Conservation (phyloP, 352 stramenopile species). For the Pythium aquatile region DNA sequence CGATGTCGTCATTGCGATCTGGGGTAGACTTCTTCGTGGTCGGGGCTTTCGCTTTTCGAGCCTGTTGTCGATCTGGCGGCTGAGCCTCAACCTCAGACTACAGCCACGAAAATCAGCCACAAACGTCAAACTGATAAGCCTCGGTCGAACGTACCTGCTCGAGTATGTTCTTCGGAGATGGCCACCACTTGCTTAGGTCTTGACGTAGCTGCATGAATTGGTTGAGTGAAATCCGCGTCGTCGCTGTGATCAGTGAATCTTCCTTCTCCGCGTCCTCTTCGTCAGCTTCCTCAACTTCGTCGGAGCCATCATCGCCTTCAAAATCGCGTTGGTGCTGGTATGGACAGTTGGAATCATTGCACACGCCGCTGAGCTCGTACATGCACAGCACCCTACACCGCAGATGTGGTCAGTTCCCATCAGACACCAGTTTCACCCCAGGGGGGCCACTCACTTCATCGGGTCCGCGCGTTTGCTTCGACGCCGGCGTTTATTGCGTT, state of each 20-base stretch:
- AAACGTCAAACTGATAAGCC: not conserved
- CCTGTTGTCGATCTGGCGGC: not conserved
- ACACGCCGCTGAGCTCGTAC: constrained; percentile 73
- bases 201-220: constrained; percentile 33
- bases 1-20: not conserved
- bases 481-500: not conserved
- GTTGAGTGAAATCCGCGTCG: constrained; percentile 2
- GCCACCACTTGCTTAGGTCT: constrained; percentile 11
- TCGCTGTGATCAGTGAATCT: not conserved
- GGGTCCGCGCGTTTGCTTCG: constrained; percentile 12
- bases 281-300: constrained; percentile 4
- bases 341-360: constrained; percentile 68
- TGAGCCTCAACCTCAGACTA: not conserved
- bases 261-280: not conserved
- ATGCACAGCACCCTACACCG: constrained; percentile 57
- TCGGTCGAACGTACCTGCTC: not conserved
- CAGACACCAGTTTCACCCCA: not conserved
- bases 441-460: constrained; percentile 20
- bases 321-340: constrained; percentile 71
- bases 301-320: constrained; percentile 8
- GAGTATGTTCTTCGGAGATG: constrained; percentile 10
- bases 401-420: not conserved
- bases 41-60: not conserved
- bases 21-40: not conserved
- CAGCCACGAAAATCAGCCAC: not conserved